These are phyloP conservation scores for Myochromella boudieri DNA, from an alignment of 768 basidiomycete genomes.

Conservation along the genomic window DNA sequence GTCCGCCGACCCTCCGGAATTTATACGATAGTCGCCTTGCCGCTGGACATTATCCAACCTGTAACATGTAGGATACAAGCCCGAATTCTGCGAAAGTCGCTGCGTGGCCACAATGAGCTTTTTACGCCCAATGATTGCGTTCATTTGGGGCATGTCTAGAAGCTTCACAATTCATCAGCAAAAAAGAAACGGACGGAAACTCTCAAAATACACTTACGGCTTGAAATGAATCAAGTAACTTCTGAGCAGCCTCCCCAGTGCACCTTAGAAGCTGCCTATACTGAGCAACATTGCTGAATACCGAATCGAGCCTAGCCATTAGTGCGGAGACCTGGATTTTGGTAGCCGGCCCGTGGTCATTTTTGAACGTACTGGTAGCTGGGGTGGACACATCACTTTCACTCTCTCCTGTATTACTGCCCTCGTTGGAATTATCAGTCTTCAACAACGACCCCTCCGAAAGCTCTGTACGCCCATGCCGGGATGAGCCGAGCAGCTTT, in stretches of 20 bases:
- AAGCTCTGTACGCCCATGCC: no score
- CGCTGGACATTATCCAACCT: background rate
- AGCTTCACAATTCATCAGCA: background rate
- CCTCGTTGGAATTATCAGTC: no score
- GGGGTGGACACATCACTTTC: no score
- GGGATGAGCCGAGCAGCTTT: no score
- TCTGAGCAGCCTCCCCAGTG: background rate
- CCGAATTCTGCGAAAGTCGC: background rate
- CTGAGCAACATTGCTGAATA: conserved; percentile 1
- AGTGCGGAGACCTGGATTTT: no score
- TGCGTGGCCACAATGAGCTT: conserved; percentile 2
- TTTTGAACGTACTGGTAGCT: no score
- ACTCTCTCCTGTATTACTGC: no score
- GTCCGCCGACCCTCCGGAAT: conserved; percentile 4
- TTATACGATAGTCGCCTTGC: background rate
- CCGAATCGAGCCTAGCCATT: background rate
- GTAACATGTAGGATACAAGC: conserved; percentile 5
- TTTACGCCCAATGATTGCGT: background rate
- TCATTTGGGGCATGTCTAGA: background rate
- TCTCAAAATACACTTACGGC: background rate
- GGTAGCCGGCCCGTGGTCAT: no score
- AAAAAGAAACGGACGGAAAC: background rate
- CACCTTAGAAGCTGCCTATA: conserved; percentile 1
- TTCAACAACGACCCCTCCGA: no score
- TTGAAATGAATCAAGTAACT: conserved; percentile 1